Conservation (phyloP, 805 yeast genomes). For the Teunomyces gatunensis region DNA sequence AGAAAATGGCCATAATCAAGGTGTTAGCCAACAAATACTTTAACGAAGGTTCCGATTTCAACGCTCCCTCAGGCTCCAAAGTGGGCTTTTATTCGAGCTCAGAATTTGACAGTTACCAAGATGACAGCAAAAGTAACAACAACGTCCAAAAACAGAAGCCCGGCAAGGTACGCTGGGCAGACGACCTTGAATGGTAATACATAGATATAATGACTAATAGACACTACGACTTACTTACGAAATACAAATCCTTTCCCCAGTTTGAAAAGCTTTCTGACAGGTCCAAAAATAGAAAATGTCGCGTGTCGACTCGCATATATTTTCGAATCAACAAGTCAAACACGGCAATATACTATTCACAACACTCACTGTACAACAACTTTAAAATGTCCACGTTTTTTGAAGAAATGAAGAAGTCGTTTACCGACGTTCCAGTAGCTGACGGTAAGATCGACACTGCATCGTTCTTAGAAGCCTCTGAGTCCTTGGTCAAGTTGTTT, state of each 20-base stretch:
- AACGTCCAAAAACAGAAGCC: conserved; percentile 6
- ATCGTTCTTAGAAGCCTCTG: conserved; percentile 79
- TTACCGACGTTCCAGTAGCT: conserved; percentile 67
- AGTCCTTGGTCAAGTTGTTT: conserved; percentile 76
- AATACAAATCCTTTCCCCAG: neutral
- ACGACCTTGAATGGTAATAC: conserved; percentile 9
- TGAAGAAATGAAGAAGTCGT: conserved; percentile 72
- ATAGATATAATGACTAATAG: conserved; percentile 1
- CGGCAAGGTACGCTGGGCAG: conserved; percentile 17
- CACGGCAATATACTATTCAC: neutral
- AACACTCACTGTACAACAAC: conserved; percentile 2
- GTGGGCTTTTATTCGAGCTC: conserved; percentile 5
- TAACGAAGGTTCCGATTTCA: neutral
- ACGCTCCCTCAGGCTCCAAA: neutral
- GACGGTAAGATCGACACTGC: conserved; percentile 68
- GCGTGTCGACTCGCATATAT: neutral
- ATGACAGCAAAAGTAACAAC: neutral
- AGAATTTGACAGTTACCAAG: conserved; percentile 2
- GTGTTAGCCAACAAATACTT: conserved; percentile 19
- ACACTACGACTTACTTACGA: conserved; percentile 3
- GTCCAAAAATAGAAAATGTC: neutral
- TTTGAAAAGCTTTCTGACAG: neutral
- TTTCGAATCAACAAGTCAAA: neutral
- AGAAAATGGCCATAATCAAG: conserved; percentile 42
- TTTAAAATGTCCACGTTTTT: conserved; percentile 67